phyloP scores from a whole-genome alignment of 768 basidiomycete genomes.

The Tulasnella calospora region DNA sequence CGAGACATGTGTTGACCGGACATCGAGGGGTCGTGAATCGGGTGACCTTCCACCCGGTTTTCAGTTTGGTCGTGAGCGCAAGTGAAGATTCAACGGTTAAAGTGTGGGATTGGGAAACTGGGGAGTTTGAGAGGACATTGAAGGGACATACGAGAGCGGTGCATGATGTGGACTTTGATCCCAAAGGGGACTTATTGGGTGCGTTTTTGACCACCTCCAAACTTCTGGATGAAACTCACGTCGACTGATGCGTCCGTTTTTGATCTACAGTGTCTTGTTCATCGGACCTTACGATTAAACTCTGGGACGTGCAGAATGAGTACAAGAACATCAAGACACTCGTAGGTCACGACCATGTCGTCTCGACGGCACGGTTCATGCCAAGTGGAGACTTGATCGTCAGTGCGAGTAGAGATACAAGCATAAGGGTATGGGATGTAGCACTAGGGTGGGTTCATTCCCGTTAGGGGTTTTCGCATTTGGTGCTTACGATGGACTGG shows the following conservation, averaged over 20 bases:
- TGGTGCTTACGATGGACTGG: not conserved
- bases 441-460: conserved; percentile 62
- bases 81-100: conserved; percentile 88
- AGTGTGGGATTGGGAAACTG: conserved; percentile 96
- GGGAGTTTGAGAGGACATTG: conserved; percentile 84
- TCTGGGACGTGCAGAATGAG: conserved; percentile 87
- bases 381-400: conserved; percentile 79
- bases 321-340: conserved; percentile 86
- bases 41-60: conserved; percentile 82
- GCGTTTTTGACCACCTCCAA: not conserved
- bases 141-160: conserved; percentile 90
- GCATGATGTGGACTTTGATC: conserved; percentile 82
- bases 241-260: not conserved
- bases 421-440: conserved; percentile 82
- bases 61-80: conserved; percentile 74
- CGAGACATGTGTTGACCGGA: conserved; percentile 68
- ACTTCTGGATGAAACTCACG: not conserved
- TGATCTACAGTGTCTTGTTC: conserved; percentile 58
- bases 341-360: conserved; percentile 85
- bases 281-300: conserved; percentile 83
- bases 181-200: conserved; percentile 76
- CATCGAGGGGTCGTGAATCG: conserved; percentile 73
- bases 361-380: conserved; percentile 79
- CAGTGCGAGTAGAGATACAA: conserved; percentile 81
- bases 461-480: not conserved